Conservation (phyloP, 495 filamentous ascomycete species). For the Aspergillus steynii region DNA sequence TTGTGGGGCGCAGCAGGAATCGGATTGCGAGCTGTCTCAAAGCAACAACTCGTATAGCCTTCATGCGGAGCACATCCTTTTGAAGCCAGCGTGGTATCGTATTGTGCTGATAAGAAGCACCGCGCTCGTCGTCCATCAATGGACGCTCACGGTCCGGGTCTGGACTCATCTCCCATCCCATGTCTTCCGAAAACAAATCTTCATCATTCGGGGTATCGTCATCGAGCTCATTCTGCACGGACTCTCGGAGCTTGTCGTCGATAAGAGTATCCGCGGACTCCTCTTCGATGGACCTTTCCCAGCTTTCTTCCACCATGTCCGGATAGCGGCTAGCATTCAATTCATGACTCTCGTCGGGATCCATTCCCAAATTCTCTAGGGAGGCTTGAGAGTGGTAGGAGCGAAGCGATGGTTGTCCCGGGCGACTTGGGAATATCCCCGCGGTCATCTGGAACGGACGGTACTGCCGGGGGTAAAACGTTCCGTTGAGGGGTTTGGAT, state of each 20-base stretch:
- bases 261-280: neutral
- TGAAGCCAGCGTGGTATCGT: conserved; percentile 31
- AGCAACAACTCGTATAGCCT: conserved; percentile 44
- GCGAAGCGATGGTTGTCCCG: conserved; percentile 17
- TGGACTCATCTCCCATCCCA: too few relatives aligned
- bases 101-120: conserved; percentile 21
- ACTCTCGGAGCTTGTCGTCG: neutral
- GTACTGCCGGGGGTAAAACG: conserved; percentile 26
- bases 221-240: neutral
- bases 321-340: neutral
- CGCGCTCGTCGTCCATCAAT: conserved; percentile 17
- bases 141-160: conserved; percentile 10
- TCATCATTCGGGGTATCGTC: neutral
- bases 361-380: neutral
- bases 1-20: conserved; percentile 38
- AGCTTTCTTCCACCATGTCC: neutral
- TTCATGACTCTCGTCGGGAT: neutral
- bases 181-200: neutral
- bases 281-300: neutral
- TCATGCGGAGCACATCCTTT: conserved; percentile 33
- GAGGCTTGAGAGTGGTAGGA: conserved; percentile 1
- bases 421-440: conserved; percentile 12
- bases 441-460: conserved; percentile 14
- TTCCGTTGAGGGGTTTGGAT: conserved; percentile 16
- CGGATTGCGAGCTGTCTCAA: conserved; percentile 46